Conservation (phyloP, 2,329 filamentous ascomycete species). For the Claviceps capensis region DNA sequence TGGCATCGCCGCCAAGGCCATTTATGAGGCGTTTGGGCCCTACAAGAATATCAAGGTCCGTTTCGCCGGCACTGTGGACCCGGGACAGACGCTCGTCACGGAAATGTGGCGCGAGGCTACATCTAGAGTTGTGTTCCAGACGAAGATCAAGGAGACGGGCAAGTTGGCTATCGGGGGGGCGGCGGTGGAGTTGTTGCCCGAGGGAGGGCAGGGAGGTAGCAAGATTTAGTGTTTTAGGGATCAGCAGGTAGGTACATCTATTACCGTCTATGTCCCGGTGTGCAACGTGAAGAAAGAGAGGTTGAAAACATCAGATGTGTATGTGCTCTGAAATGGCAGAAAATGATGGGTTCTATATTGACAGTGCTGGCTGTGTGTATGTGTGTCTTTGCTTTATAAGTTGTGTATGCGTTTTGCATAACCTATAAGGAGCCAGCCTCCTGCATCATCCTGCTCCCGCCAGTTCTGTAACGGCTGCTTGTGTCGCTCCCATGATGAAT, state of each 20-base stretch:
- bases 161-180: constrained; percentile 75
- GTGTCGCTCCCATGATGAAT: not conserved
- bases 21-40: constrained; percentile 68
- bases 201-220: constrained; percentile 11
- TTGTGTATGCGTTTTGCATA: no score
- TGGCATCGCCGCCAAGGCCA: constrained; percentile 79
- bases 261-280: no score
- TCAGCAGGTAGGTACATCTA: no score
- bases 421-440: no score
- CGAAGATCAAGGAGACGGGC: constrained; percentile 82
- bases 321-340: no score
- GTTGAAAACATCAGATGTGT: no score
- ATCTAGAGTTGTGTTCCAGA: constrained; percentile 64
- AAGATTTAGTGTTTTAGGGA: constrained; percentile 11
- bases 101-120: constrained; percentile 89
- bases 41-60: constrained; percentile 89
- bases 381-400: not conserved
- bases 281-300: no score
- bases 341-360: no score
- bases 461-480: not conserved
- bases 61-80: constrained; percentile 74
- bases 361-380: not conserved
- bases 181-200: constrained; percentile 54
- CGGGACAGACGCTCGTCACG: constrained; percentile 78
- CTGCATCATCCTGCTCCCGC: not conserved